Evolutionary conservation across 2,329 filamentous ascomycete species (phyloP), one percentile per base, ranked within the genome.

Genomic region (Aspergillus glaucus): DNA sequence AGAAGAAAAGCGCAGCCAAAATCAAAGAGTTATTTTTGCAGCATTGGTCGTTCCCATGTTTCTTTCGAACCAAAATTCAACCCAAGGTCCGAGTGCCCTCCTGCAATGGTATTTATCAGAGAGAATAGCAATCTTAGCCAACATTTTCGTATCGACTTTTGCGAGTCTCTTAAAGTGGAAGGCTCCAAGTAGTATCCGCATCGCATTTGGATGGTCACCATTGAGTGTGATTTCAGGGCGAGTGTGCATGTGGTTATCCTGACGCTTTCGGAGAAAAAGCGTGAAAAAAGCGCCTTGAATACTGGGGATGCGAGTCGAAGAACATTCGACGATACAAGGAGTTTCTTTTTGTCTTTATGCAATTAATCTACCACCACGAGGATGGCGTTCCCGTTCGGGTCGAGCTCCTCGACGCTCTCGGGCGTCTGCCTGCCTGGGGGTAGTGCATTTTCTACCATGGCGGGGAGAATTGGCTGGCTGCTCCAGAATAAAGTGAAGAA

Each of bases 51-150:
- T 17, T 19, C 6, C 15, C 3, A 49, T 6, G 19, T 21, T 37
- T 12, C 4, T 14, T 22, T 22, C 22, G 34, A 49, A 43, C 48
- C 39, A 50, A 6, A 19, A 39, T 21, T 19, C 12, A 17, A 22
- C 43, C 39, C 48, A 50, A 6, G 48, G 44, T 17, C 10, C 3
- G 22, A 50, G 37, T 1, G 48, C 44, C 39, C 28, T 40, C 14
- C n/a, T 36, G 24, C 48, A 49, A 39, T 46, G 28, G 22, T 49
- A 49, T 9, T 49, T 49, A 36, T 49, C 26, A 22, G 43, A 46
- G 22, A 46, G 26, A 32, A 46, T 40, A 12, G 48, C 39, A 22
- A 46, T 7, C 5, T n/a, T 9, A 30, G 44, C 44, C 6, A 49
- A 14, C n/a, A 6, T 17, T 24, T 43, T 30, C 9, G 44, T 36